phyloP scores from a whole-genome alignment of 495 filamentous ascomycete genomes.

The Physcia stellaris region DNA sequence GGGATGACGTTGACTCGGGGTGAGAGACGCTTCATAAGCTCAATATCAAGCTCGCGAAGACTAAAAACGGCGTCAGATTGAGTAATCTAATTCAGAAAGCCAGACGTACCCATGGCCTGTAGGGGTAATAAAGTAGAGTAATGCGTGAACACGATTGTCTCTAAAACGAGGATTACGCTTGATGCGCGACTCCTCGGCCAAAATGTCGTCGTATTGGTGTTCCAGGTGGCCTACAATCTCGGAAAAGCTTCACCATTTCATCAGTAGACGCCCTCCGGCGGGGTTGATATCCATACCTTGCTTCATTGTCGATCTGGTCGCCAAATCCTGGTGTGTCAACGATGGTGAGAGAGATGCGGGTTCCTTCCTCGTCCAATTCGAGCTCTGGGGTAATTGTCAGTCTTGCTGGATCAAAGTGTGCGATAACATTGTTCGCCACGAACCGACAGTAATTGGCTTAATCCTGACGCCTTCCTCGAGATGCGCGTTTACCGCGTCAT shows the following conservation, averaged over 20 bases:
- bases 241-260: conserved; percentile 50
- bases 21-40: conserved; percentile 97
- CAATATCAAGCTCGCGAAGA: conserved; percentile 95
- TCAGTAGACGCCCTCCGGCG: background rate
- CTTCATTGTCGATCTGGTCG: conserved; percentile 98
- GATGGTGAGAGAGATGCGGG: conserved; percentile 92
- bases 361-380: conserved; percentile 95
- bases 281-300: conserved; percentile 38
- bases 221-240: conserved; percentile 97
- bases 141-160: conserved; percentile 94
- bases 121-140: conserved; percentile 98
- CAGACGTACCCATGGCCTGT: conserved; percentile 76
- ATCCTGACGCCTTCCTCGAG: conserved; percentile 94
- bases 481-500: conserved; percentile 79
- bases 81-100: background rate
- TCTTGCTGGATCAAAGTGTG: too few relatives aligned
- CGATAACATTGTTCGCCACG: too few relatives aligned
- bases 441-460: conserved; percentile 96
- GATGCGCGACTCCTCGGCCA: conserved; percentile 97
- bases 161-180: conserved; percentile 99
- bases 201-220: conserved; percentile 97
- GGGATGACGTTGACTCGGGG: conserved; percentile 98
- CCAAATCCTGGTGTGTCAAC: conserved; percentile 98
- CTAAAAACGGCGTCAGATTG: conserved; percentile 25
- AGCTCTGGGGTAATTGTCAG: conserved; percentile 49